Evolutionary conservation across 1,284 basidiomycete genomes (phyloP).

Genomic region (Lentinus polychrous): DNA sequence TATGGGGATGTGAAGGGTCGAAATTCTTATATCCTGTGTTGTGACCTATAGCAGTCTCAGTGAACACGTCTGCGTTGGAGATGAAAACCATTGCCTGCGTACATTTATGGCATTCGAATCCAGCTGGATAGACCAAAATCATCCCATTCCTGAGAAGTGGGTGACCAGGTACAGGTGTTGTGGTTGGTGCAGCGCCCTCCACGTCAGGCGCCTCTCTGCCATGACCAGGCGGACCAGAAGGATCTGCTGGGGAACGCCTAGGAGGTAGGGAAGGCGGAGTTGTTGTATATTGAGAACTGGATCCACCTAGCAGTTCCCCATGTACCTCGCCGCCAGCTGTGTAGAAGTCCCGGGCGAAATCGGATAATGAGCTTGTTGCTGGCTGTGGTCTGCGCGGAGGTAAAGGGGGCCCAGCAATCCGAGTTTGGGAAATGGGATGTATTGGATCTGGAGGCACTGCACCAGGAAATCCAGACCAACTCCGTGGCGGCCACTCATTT

Average conservation of each 20-base stretch:
- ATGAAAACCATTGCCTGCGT: conserved; percentile 5
- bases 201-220: conserved; percentile 21
- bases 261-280: conserved; percentile 18
- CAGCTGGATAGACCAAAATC: conserved; percentile 61
- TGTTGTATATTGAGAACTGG: conserved; percentile 14
- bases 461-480: conserved; percentile 1
- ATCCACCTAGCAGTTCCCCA: conserved; percentile 13
- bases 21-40: conserved; percentile 67
- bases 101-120: conserved; percentile 51
- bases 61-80: neutral
- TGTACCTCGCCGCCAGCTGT: conserved; percentile 29
- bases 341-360: conserved; percentile 54
- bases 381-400: conserved; percentile 12
- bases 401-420: conserved; percentile 6
- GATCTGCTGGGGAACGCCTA: conserved; percentile 8
- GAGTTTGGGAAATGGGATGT: conserved; percentile 9
- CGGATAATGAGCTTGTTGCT: conserved; percentile 27
- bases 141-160: conserved; percentile 53
- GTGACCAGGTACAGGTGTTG: conserved; percentile 53
- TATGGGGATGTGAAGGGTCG: conserved; percentile 61
- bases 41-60: conserved; percentile 35
- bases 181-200: conserved; percentile 51
- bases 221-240: neutral
- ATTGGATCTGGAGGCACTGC: conserved; percentile 6
- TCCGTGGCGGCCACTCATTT: conserved; percentile 5